Percentiles rank a stretch among this genome's conserved stretches.
phyloP scores from a whole-genome alignment of 352 stramenopile genomes.

The Elongisporangium anandrum region DNA sequence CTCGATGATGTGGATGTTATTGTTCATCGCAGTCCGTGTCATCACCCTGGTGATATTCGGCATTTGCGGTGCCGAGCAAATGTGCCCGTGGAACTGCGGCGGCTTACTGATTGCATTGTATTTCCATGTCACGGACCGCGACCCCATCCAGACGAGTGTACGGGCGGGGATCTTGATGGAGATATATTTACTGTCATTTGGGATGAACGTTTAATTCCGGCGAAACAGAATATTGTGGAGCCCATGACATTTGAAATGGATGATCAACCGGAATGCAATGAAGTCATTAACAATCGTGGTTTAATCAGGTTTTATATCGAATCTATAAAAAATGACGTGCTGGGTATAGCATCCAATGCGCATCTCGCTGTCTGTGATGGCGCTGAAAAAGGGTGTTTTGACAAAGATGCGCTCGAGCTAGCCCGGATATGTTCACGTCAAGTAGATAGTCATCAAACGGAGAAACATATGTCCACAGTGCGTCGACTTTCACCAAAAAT shows the following conservation, averaged over 20 bases:
- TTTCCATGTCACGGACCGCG: slow-evolving; percentile 66
- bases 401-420: slow-evolving; percentile 40
- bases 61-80: slow-evolving; percentile 48
- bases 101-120: slow-evolving; percentile 66
- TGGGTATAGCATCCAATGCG: slow-evolving; percentile 74
- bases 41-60: slow-evolving; percentile 74
- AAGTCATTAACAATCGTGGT: slow-evolving; percentile 33
- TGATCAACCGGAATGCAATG: slow-evolving; percentile 10
- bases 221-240: slow-evolving; percentile 25
- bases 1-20: slow-evolving; percentile 47
- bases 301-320: slow-evolving; percentile 73
- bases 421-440: slow-evolving; percentile 66
- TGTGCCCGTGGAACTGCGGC: slow-evolving; percentile 36
- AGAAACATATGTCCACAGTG: slow-evolving; percentile 55
- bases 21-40: slow-evolving; percentile 72
- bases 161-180: slow-evolving; percentile 75
- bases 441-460: slow-evolving; percentile 58
- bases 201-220: slow-evolving; percentile 67
- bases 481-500: slow-evolving; percentile 37
- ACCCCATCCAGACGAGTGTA: slow-evolving; percentile 76
- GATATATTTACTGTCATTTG: slow-evolving; percentile 83
- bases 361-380: slow-evolving; percentile 67
- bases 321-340: slow-evolving; percentile 65
- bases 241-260: slow-evolving; percentile 47
- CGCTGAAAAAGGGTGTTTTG: slow-evolving; percentile 37